A percentile compares a stretch with the other conserved stretches of the same genome.
These are phyloP conservation scores for Tricholoma flavovirens DNA, from an alignment of 768 basidiomycete genomes.

Conservation along the genomic window DNA sequence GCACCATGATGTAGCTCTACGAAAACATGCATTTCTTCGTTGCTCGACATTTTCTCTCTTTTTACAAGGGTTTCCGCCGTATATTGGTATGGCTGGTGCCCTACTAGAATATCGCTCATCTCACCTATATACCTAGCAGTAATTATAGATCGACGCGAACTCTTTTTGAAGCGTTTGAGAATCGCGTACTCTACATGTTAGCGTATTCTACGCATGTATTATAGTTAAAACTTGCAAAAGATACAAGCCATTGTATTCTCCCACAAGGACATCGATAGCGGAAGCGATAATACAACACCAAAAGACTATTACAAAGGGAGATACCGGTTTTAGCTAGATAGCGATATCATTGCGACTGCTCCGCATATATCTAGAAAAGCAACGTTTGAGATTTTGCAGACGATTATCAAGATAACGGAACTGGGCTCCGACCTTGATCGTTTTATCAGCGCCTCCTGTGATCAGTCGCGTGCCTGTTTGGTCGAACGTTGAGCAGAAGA, in stretches of 20 bases:
- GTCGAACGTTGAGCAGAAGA: constrained; percentile 97
- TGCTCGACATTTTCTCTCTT: not conserved
- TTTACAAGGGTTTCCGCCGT: too few species aligned
- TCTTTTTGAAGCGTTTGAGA: not conserved
- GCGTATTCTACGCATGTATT: not conserved
- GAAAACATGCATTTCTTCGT: not conserved
- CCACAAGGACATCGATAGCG: not conserved
- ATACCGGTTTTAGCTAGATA: not conserved
- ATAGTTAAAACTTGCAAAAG: not conserved
- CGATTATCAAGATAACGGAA: constrained; percentile 3
- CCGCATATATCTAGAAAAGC: constrained; percentile 51
- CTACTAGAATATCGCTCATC: not conserved
- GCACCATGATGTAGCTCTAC: not conserved
- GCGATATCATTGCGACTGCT: constrained; percentile 48
- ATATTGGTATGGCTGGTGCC: not conserved
- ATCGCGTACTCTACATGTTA: not conserved
- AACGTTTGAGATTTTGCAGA: not conserved
- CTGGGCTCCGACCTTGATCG: constrained; percentile 72
- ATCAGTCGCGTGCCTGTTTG: constrained; percentile 90
- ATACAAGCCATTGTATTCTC: not conserved
- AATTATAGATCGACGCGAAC: not conserved
- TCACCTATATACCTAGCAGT: not conserved
- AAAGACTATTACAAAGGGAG: not conserved
- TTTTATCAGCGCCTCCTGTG: constrained; percentile 97
- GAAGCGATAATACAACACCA: constrained; percentile 5